These are phyloP conservation scores for Cymbopogon flexuosus DNA, from an alignment of 202 grass and related monocot species.

Conservation along the genomic window DNA sequence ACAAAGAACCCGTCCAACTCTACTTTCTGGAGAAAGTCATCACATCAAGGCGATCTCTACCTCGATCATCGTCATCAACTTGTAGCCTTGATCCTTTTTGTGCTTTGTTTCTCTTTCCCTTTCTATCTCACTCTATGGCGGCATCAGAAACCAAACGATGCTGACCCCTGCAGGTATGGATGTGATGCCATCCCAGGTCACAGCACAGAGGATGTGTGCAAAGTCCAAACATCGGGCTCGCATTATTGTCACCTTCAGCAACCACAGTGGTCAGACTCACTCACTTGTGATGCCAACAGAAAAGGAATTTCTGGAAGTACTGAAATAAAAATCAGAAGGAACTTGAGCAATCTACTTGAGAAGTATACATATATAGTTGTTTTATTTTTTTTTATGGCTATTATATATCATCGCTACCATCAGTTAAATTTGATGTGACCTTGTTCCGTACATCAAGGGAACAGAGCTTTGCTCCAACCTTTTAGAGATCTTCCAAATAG, in stretches of 20 bases:
- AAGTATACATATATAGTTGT: too few relatives aligned
- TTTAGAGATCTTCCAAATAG: neutral
- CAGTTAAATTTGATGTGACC: neutral
- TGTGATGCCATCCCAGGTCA: neutral
- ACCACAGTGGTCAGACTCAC: neutral
- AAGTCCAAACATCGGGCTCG: neutral
- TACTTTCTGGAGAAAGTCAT: neutral
- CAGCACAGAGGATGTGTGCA: neutral
- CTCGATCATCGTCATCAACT: neutral
- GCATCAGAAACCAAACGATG: neutral
- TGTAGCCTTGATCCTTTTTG: neutral
- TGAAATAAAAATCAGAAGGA: neutral
- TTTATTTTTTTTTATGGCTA: too few relatives aligned
- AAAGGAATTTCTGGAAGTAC: too few relatives aligned
- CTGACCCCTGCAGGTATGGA: neutral
- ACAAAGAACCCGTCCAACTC: neutral
- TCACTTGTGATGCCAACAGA: neutral
- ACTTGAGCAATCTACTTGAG: neutral
- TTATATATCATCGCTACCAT: too few relatives aligned
- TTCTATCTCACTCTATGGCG: neutral
- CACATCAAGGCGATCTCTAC: neutral
- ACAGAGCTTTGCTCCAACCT: neutral
- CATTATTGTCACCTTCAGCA: neutral
- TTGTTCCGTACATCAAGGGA: neutral
- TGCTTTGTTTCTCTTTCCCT: conserved; percentile 1